Conservation (phyloP, 2,329 filamentous ascomycete genomes). For the Neobulgaria alba region DNA sequence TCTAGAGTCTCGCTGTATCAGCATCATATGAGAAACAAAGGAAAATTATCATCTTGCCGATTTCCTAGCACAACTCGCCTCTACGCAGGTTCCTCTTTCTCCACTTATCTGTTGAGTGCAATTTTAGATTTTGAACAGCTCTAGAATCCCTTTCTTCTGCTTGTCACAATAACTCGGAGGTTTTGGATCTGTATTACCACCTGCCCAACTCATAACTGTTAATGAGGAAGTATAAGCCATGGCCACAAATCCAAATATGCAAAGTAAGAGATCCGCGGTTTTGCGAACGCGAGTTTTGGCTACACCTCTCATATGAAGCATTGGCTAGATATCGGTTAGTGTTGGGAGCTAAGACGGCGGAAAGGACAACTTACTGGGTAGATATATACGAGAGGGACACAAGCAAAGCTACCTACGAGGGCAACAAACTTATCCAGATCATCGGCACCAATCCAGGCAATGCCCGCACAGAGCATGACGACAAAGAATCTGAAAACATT, state of each 20-base stretch:
- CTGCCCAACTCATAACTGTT: conserved; percentile 81
- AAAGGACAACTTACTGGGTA: conserved; percentile 68
- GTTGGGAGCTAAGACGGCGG: neutral
- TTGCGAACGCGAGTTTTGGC: conserved; percentile 61
- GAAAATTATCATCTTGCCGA: neutral
- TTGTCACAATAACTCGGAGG: conserved; percentile 56
- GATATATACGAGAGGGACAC: conserved; percentile 92
- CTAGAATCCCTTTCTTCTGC: conserved; percentile 11
- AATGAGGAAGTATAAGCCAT: conserved; percentile 89
- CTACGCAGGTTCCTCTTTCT: neutral
- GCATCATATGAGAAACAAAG: neutral
- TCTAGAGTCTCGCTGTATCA: neutral
- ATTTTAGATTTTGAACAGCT: neutral
- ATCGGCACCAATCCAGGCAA: conserved; percentile 88
- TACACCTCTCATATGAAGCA: conserved; percentile 80
- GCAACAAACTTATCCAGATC: conserved; percentile 97
- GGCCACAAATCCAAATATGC: conserved; percentile 72
- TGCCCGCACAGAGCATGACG: conserved; percentile 73
- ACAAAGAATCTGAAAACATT: conserved; percentile 93
- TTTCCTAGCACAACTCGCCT: neutral
- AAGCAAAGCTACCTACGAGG: conserved; percentile 93
- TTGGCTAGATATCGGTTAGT: conserved; percentile 49
- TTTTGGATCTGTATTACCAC: conserved; percentile 39
- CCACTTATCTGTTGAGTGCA: neutral
- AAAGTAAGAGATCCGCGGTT: conserved; percentile 63